Conservation (phyloP, 116 monocot genomes). For the Cymodocea nodosa region DNA sequence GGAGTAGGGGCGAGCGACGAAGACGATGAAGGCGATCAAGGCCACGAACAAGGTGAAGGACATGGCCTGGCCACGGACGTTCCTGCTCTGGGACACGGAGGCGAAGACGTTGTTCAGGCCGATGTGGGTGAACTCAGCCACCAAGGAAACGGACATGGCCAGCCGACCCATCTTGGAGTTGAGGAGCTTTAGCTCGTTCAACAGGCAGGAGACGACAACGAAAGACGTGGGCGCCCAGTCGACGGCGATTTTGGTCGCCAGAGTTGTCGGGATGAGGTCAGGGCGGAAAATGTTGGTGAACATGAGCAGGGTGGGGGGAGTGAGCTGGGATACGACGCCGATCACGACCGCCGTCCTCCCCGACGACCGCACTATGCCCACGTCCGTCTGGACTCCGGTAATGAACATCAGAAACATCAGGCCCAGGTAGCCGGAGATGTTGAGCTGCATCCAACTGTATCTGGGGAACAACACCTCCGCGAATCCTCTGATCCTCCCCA, state of each 20-base stretch:
- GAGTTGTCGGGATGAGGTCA: not conserved
- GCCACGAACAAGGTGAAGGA: not conserved
- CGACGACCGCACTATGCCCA: conserved; percentile 18
- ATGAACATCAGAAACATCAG: conserved; percentile 29
- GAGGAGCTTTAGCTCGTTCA: conserved; percentile 48
- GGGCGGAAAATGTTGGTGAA: not conserved
- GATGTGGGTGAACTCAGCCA: conserved; percentile 10
- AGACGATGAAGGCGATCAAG: conserved; percentile 6
- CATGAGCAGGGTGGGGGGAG: conserved; percentile 6
- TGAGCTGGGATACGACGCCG: conserved; percentile 1
- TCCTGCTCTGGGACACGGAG: no score
- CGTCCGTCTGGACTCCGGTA: conserved; percentile 36
- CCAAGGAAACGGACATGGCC: conserved; percentile 34
- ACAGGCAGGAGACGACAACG: conserved; percentile 25
- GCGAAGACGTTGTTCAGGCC: no score
- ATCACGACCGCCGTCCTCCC: conserved; percentile 20
- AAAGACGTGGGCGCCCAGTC: conserved; percentile 36
- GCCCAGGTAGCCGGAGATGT: not conserved
- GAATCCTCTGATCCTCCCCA: not conserved
- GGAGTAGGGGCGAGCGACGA: conserved; percentile 27
- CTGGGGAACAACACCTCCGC: not conserved
- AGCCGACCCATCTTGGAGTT: conserved; percentile 52
- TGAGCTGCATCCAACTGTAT: not conserved
- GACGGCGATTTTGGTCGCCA: conserved; percentile 13
- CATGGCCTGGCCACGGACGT: not conserved